Evolutionary conservation across 2,329 filamentous ascomycete genomes (phyloP).

Genomic region (Aphanoascus verrucosus): DNA sequence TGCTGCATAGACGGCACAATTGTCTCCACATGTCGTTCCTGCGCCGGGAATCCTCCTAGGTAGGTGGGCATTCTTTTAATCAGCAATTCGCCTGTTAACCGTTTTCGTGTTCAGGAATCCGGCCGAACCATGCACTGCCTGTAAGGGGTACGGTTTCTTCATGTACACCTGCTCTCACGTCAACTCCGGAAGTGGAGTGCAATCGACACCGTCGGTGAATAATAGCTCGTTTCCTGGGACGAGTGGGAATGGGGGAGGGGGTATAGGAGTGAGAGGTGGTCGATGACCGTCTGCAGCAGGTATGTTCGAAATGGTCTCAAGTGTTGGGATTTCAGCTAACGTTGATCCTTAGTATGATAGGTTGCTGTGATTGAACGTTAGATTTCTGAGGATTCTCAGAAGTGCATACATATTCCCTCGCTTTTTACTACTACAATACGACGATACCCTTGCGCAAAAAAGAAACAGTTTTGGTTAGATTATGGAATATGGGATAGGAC

Average conservation of each 20-base stretch:
- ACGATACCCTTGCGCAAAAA: too few species aligned
- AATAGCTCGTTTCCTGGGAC: not conserved
- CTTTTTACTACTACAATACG: too few species aligned
- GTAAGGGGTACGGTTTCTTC: slow-evolving; percentile 12
- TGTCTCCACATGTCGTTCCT: slow-evolving; percentile 27
- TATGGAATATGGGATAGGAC: not conserved
- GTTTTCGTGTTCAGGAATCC: slow-evolving; percentile 1
- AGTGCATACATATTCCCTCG: too few species aligned
- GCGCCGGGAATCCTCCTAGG: slow-evolving; percentile 31
- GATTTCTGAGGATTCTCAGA: too few species aligned
- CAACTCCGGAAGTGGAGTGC: not conserved
- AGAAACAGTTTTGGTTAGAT: too few species aligned
- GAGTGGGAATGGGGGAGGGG: not conserved
- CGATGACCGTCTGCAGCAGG: not conserved
- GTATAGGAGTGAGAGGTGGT: not conserved
- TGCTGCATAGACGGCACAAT: slow-evolving; percentile 28
- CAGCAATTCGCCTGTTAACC: not conserved
- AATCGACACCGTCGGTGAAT: not conserved
- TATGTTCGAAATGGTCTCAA: too few species aligned
- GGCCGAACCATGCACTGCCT: slow-evolving; percentile 9
- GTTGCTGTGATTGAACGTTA: too few species aligned
- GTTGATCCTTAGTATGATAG: too few species aligned
- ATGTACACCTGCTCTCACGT: slow-evolving; percentile 8
- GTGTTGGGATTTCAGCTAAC: too few species aligned
- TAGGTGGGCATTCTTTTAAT: slow-evolving; percentile 13